Base-by-base conservation (phyloP, 306 rosid genomes). In the Inga leiocalycina region DNA sequence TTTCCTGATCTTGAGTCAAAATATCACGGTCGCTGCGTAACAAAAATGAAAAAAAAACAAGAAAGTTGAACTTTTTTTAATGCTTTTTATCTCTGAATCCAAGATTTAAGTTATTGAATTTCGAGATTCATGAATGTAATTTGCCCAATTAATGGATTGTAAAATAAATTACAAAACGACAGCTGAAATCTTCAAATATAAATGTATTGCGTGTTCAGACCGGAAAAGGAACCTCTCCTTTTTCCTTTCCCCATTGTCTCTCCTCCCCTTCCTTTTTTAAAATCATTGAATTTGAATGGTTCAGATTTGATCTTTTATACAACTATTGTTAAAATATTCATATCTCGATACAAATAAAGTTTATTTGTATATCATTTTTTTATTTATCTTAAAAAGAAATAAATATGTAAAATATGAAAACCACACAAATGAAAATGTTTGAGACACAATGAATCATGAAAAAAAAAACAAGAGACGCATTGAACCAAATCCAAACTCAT, bases 131-230 rank as follows among this genome's bases (percentile, higher is more conserved):
- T 59, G 66, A 59, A 59, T 59, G 15, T 22, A 22, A 59, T n/a
- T 6, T 13, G 20, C 5, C 2, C 34, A 22, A 59, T 59, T 59
- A 59, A 59, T 8, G 15, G 13, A 59, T 59, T 54, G 11, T 8
- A n/a, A 59, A 9, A 59, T n/a, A 22, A n/a, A 59, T 59, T 59
- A 59, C 4, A 59, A 22, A 22, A 59, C 65, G 34, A 59, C 67
- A 61, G 2, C 4, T 10, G 12, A 1, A 61, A 24, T 61, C 34
- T 24, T 1, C 3, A 69, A 62, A 75, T 43, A 44, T 66, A 84
- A 85, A 76, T 87, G 90, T 85, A 74, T 59, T 68, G 70, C 68
- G 75, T 81, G 32, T 35, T 67, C 45, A 61, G 34, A 79, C 19
- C 35, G 1, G 41, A 37, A 39, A 8, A 39, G 0, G 1, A 39